These are phyloP conservation scores for Pseudodiploospora longispora DNA, from an alignment of 2,329 filamentous ascomycete genomes.

Conservation along the genomic window DNA sequence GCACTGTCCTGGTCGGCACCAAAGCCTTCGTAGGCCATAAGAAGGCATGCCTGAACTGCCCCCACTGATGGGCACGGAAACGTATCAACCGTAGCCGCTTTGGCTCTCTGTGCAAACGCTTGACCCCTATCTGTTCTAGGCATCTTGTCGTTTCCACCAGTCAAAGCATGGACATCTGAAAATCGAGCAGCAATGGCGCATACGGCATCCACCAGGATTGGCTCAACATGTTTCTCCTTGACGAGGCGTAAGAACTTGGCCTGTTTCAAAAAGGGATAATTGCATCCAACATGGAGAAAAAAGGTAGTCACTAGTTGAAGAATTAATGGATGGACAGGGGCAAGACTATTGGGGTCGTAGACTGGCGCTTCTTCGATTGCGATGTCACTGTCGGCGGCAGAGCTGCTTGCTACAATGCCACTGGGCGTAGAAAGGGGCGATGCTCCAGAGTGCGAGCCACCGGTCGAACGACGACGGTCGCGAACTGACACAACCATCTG, in stretches of 20 bases:
- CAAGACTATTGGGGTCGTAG: conserved; percentile 65
- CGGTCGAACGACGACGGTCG: conserved; percentile 52
- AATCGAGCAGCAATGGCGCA: conserved; percentile 78
- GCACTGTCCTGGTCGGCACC: conserved; percentile 83
- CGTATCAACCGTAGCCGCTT: conserved; percentile 72
- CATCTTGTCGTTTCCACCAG: conserved; percentile 39
- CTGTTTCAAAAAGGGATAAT: conserved; percentile 72
- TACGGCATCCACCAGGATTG: conserved; percentile 79
- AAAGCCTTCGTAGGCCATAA: conserved; percentile 85
- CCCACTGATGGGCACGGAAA: conserved; percentile 77
- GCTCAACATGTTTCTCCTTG: conserved; percentile 71
- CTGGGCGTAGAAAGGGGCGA: conserved; percentile 38
- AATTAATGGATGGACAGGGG: conserved; percentile 67
- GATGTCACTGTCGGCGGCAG: conserved; percentile 35
- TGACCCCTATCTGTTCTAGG: conserved; percentile 63
- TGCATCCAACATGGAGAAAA: conserved; percentile 75
- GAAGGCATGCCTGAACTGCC: conserved; percentile 72
- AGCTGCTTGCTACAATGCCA: conserved; percentile 27
- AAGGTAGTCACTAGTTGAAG: conserved; percentile 71
- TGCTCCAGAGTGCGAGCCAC: conserved; percentile 46
- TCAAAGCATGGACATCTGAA: conserved; percentile 49
- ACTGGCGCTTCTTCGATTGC: conserved; percentile 53
- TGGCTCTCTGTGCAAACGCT: conserved; percentile 73
- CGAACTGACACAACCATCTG: conserved; percentile 80
- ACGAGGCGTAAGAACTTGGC: conserved; percentile 67